Evolutionary conservation across 768 basidiomycete genomes (phyloP), one percentile per base, ranked within the genome.

Genomic region (Tricholoma matsutake): DNA sequence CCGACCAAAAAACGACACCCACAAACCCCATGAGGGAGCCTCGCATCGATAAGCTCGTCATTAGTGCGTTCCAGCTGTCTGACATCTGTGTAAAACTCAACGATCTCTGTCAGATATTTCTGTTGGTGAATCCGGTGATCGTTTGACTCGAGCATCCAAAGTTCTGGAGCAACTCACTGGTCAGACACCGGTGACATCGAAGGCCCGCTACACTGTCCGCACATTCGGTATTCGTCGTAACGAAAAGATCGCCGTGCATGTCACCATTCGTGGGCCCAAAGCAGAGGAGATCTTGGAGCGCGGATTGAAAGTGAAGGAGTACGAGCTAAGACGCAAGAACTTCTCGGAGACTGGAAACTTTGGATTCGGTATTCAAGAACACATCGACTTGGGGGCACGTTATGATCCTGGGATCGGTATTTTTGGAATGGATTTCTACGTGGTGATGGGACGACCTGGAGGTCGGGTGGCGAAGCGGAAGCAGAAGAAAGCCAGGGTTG

Each of bases 341-440:
- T 98, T 97, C 81, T 96, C 94, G 67, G 94, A 94, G 78, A 97
- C 94, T 62, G 96, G 96, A 61, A 98, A 98, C 90, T 99, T 99
- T 75, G 96, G 96, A 68, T 99, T 98, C 79, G 96, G 96, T 75
- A 92, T 97, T 73, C 94, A 96, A 81, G 94, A 97, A 82, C 96
- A 99, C 80, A 99, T 99, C 78, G 96, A 99, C 78, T 82, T 99
- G 66, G 96, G 96, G 73, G 96, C 96, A 70, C 88, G 96, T 73
- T 99, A 99, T 80, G 96, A 99, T 78, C 96, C 96, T 63, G 84
- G 85, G 72, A 98, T 99, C 72, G 96, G 96, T 87, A 98, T 98
- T 77, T 98, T 98, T 74, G 96, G 96, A 67, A 98, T 98, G 96
- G 96, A 99, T 81, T 98, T 99, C 81, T 96, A 88, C 73, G 91